Conservation (phyloP, 495 filamentous ascomycete genomes). For the Hamigera avellanea region DNA sequence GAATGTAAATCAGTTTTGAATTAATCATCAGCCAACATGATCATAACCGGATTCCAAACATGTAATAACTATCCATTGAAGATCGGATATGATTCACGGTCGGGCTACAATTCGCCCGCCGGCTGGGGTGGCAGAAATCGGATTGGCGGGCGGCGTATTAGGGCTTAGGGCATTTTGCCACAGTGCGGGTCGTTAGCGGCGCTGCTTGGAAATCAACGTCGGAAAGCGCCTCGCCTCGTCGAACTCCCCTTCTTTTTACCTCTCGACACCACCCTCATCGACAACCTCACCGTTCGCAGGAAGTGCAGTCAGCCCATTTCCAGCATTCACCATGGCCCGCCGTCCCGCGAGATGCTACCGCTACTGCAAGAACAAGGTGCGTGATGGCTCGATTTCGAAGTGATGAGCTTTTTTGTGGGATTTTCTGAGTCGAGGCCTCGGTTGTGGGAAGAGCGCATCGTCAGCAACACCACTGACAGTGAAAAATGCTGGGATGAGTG, state of each 20-base stretch:
- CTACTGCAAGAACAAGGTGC: slow-evolving; percentile 99
- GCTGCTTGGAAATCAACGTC: slow-evolving; percentile 40
- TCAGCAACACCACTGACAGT: slow-evolving; percentile 1
- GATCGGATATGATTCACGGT: no score
- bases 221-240: slow-evolving; percentile 23
- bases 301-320: slow-evolving; percentile 43
- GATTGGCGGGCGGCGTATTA: slow-evolving; percentile 21
- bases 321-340: slow-evolving; percentile 86
- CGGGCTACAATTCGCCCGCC: no score
- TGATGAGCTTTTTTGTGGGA: slow-evolving; percentile 8
- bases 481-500: no score
- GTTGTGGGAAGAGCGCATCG: slow-evolving; percentile 19
- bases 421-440: slow-evolving; percentile 21
- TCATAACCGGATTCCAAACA: no score
- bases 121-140: background rate
- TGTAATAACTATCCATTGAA: no score
- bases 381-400: slow-evolving; percentile 18
- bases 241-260: slow-evolving; percentile 23
- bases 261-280: slow-evolving; percentile 24
- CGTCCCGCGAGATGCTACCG: slow-evolving; percentile 98
- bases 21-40: no score
- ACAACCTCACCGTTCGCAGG: slow-evolving; percentile 37
- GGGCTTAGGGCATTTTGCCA: slow-evolving; percentile 39
- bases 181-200: slow-evolving; percentile 20
- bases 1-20: no score